Evolutionary conservation across 2,329 filamentous ascomycete species (phyloP).

Genomic region (Emmonsia crescens): DNA sequence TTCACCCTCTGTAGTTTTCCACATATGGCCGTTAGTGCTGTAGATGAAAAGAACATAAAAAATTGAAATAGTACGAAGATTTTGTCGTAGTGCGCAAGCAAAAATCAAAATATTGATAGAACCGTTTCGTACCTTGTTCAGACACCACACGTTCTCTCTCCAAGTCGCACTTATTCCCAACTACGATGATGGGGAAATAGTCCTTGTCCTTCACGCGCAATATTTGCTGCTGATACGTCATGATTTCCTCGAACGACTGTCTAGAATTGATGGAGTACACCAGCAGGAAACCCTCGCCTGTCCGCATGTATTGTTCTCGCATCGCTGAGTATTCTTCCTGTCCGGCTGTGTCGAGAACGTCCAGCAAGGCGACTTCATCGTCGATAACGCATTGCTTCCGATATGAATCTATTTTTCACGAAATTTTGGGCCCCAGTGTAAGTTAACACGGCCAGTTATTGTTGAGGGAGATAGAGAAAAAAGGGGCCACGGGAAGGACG

Average conservation of each 20-base stretch:
- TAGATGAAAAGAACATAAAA: background rate
- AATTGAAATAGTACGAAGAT: background rate
- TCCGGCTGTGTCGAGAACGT: constrained; percentile 94
- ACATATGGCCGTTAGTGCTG: constrained; percentile 5
- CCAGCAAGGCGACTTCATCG: constrained; percentile 92
- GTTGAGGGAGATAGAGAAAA: constrained; percentile 24
- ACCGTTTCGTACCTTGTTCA: constrained; percentile 63
- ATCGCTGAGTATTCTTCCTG: constrained; percentile 99
- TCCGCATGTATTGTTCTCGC: constrained; percentile 99
- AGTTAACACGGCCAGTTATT: background rate
- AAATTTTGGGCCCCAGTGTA: constrained; percentile 11
- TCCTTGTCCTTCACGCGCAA: constrained; percentile 98
- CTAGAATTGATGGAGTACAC: constrained; percentile 97
- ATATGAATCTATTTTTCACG: constrained; percentile 66
- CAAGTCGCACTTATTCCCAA: constrained; percentile 98
- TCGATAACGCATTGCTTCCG: constrained; percentile 99
- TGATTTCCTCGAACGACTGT: constrained; percentile 96
- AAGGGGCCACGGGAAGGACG: constrained; percentile 24
- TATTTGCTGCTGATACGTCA: constrained; percentile 98
- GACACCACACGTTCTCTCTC: constrained; percentile 85
- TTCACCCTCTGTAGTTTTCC: constrained; percentile 63
- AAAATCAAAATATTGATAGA: background rate
- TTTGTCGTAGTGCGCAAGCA: constrained; percentile 4
- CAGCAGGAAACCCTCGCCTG: constrained; percentile 92
- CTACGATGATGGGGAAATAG: constrained; percentile 98